Base-by-base conservation (phyloP, 306 rosid species). In the Glycyrrhiza uralensis region DNA sequence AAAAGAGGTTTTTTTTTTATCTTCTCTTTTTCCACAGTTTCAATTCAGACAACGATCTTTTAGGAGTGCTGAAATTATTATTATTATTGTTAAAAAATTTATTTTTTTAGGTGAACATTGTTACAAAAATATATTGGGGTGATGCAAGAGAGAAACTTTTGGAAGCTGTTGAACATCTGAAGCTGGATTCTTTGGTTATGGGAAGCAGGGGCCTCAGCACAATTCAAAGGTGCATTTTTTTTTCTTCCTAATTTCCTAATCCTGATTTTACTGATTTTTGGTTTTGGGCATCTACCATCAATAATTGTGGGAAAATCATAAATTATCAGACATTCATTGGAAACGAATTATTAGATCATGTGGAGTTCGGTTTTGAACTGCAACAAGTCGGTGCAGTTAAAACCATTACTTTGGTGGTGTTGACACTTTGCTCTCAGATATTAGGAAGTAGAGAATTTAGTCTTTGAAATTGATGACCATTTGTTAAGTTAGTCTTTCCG, bases 201-300 rank as follows among this genome's bases (percentile, higher is more conserved):
- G 99, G 99, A 79, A 95, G 93, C 92, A 95, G 99, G 79, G 99
- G 99, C 3, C 93, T 91, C 3, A 76, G 96, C 55, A 82, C 90
- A 61, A 71, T 95, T 60, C 52, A 68, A 81, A 95, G 97, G 99
- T 91, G 45, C 10, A 0, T 4, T 17, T 24, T 45, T 54, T 36
- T 23, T 6, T 13, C 0, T 18, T 5, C 5, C 14, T 23, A 8
- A 58, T 66, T 28, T 68, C 56, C 8, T 9, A 28, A 29, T 65
- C 24, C 3, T 49, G 28, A 0, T 68, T 42, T 65, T 15, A 2
- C 22, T 68, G 17, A 13, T 72, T 11, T 39, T n/a, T 15, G 24
- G 39, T 72, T 11, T 39, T n/a, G n/a, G 24, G 39, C 17, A 19
- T 47, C 35, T 32, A 8, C 14, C 44, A 18, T 39, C 26, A 38